phyloP scores from a whole-genome alignment of 768 basidiomycete genomes.

The Pleurotus eryngii region DNA sequence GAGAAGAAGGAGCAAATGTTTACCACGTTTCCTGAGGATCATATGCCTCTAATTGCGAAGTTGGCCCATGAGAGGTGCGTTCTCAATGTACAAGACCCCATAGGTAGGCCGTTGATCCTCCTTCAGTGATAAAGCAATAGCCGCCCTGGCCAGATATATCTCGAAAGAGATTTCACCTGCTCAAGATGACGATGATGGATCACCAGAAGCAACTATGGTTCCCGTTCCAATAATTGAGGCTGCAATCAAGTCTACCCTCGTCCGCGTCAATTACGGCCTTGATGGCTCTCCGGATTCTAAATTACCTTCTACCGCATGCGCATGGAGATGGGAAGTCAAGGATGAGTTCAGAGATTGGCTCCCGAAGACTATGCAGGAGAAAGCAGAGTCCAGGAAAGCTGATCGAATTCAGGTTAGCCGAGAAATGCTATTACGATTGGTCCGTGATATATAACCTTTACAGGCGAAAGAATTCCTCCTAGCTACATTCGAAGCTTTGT shows the following conservation, averaged over 20 bases:
- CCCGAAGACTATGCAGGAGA: constrained; percentile 63
- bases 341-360: constrained; percentile 56
- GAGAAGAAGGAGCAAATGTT: constrained; percentile 48
- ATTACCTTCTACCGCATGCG: constrained; percentile 57
- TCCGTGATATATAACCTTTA: constrained; percentile 1
- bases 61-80: constrained; percentile 81
- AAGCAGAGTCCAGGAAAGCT: constrained; percentile 51
- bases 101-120: neutral
- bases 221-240: constrained; percentile 57
- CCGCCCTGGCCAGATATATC: constrained; percentile 64
- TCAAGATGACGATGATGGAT: constrained; percentile 49
- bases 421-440: neutral
- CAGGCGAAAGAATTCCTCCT: constrained; percentile 62
- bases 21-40: constrained; percentile 57
- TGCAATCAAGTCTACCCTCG: constrained; percentile 60
- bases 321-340: constrained; percentile 89
- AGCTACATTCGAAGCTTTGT: constrained; percentile 50
- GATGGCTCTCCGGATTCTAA: constrained; percentile 48
- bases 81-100: neutral
- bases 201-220: constrained; percentile 35
- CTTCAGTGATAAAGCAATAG: constrained; percentile 67
- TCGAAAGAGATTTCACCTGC: constrained; percentile 65
- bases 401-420: constrained; percentile 64
- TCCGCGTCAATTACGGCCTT: constrained; percentile 80
- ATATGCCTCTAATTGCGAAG: constrained; percentile 76